Evolutionary conservation across 2,329 filamentous ascomycete genomes (phyloP).

Genomic region (Monilinia vaccinii-corymbosi): DNA sequence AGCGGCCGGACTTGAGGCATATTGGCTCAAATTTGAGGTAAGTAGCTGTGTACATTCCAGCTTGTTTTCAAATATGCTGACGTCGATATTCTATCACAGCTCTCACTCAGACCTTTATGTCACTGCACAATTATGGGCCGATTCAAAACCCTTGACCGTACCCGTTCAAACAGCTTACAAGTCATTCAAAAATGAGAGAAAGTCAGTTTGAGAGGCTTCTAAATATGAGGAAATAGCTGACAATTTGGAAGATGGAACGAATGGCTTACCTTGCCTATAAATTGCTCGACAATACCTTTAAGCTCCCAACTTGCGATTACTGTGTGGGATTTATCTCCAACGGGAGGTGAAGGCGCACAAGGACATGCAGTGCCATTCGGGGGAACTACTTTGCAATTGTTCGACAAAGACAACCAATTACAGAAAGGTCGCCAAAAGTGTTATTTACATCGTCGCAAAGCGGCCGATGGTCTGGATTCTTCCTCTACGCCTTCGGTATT

Average conservation of each 20-base stretch:
- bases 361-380: constrained; percentile 85
- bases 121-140: constrained; percentile 88
- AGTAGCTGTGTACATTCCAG: background rate
- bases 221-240: constrained; percentile 12
- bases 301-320: constrained; percentile 86
- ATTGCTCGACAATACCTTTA: constrained; percentile 71
- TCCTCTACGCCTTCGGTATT: constrained; percentile 68
- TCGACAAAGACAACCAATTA: constrained; percentile 83
- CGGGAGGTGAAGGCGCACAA: constrained; percentile 58
- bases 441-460: constrained; percentile 68
- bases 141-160: constrained; percentile 89
- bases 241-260: constrained; percentile 75
- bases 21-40: constrained; percentile 73
- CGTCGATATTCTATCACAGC: constrained; percentile 37
- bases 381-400: constrained; percentile 85
- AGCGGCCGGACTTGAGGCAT: constrained; percentile 72
- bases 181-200: constrained; percentile 67
- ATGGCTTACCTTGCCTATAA: constrained; percentile 83
- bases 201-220: constrained; percentile 31
- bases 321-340: constrained; percentile 85
- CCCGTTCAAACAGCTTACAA: constrained; percentile 90
- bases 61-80: background rate
- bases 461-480: constrained; percentile 75
- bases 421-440: constrained; percentile 92
- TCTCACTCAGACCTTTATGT: constrained; percentile 83